Evolutionary conservation across 2,329 filamentous ascomycete genomes (phyloP), one percentile per base, ranked within the genome.

Genomic region (Cercospora zeina): DNA sequence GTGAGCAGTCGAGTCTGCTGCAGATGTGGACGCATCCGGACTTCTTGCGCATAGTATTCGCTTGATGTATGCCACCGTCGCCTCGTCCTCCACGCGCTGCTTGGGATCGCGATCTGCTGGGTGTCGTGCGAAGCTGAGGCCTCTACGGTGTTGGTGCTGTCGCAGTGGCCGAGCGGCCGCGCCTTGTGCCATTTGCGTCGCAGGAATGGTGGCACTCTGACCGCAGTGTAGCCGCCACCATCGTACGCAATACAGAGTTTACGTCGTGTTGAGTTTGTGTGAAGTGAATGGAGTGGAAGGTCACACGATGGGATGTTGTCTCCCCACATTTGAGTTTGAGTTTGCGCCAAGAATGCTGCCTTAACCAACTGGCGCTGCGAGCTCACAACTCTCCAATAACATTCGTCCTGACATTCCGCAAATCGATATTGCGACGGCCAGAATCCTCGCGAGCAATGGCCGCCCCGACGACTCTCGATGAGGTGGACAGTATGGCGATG

Each of bases 51-150:
- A 69, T 19, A 70, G 65, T 16, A 64, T 49, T 21, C 62, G 64
- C 55, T 67, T 80, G 75, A 67, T 91, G 87, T n/a, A 89, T 84
- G 87, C 83, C 27, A 86, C 79, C 0, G 92, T 96, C n/a, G 89
- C 87, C 72, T 86, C 88, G 73, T 96, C 89, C 37, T 89, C 42
- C 13, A 16, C 33, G n/a, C 47, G 30, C 58, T 63, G 56, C 14
- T 33, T 58, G 16, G 19, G n/a, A 33, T 58, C 19, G 30, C 27
- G 42, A 49, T 50, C 24, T 27, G 24, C 11, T 16, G 45, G 56
- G 14, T 36, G 42, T 39, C 49, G 39, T 49, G 24, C 37, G 27
- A 42, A 45, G 54, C 54, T 51, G 30, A 49, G 56, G 19, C 42
- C 45, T 50, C 30, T 51, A 57, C 61, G 56, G 39, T 63, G 53